Base-by-base conservation (phyloP, 441 rosid genomes). In the Jatropha podagrica region DNA sequence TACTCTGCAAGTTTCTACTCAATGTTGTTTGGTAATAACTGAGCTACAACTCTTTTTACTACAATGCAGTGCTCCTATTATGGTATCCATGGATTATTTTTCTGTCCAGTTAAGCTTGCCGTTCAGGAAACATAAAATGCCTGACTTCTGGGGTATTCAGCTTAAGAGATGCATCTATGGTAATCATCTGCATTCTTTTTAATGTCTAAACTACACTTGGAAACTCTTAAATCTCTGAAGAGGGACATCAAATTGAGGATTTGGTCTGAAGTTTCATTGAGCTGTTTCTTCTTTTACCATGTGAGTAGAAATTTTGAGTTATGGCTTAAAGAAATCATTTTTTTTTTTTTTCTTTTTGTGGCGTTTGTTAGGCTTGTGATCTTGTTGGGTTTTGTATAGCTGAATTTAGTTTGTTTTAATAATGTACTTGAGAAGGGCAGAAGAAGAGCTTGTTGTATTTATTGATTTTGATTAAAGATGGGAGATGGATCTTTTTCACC, bases 371-470 rank as follows among this genome's bases (percentile, higher is more conserved):
- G 71, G 61, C 61, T 23, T 72, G 74, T 56, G 71, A 51, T 17
- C 41, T 23, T 72, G 61, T 44, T 32, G 15, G 58, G 62, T 55
- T 55, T 10, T 44, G 69, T 60, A 55, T 41, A 69, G 78, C 74
- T 68, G 49, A 49, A 63, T n/a, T 27, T 75, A 62, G n/a, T 41
- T 68, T 69, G 77, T 78, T 26, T 64, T 52, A 55, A 63, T 60
- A 3, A 27, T 40, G 37, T 7, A 63, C 42, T 52, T 40, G 23
- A 64, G 68, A 65, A 63, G 48, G 11, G 9, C 41, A 37, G 55
- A 42, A 74, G 48, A 44, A 44, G 69, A 23, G n/a, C 13, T 20
- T 48, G 75, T 46, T 46, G 12, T 70, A 49, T 32, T 32, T 32
- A 17, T 49, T 9, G 41, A 5, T 69, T 37, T 38, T 69, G 10